Evolutionary conservation across 2,329 filamentous ascomycete species (phyloP), one percentile per base, ranked within the genome.

Genomic region (Passalora sequoiae): DNA sequence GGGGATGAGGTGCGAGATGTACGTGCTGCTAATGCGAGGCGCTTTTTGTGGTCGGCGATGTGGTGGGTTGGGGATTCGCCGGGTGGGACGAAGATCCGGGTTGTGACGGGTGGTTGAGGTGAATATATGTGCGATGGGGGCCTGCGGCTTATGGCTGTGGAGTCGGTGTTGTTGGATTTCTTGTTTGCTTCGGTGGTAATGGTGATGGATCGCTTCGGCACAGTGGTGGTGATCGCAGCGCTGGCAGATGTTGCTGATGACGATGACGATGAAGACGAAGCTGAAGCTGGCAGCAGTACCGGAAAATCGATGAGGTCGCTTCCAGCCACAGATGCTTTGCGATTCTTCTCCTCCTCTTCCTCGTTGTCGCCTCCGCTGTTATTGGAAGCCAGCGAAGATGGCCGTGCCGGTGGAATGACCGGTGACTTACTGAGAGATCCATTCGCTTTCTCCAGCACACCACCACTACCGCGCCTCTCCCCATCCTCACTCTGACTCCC

Each of bases 1-100:
- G 4, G 73, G 72, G 58, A 75, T 66, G 47, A 31, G n/a, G 38
- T 43, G 31, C 41, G 44, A n/a, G 40, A 17, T 17, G 37, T 43
- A 15, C 20, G 21, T 27, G 43, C 39, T 16, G 37, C 37, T 6
- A 32, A 33, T 22, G 35, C 30, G 19, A 39, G 36, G 17, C 44
- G 50, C 46, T 53, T 50, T 45, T 45, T 48, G 27, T 43, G 43
- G 15, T 56, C 55, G 9, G 57, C 54, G 38, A 62, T 55, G 42
- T 62, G 59, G 4, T 31, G 12, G 13, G 54, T 49, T 16, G 49
- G 46, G 7, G 56, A 58, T 28, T 62, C 59, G 43, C 59, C 57
- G 13, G 49, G 49, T 8, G 59, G 58, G 13, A 62, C 55, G 46
- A 62, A 62, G 45, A 61, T 49, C 40, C 47, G 54, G 32, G 47